A percentile compares a stretch with the other conserved stretches of the same genome.
These are phyloP conservation scores for Amylostereum chailletii DNA, from an alignment of 1,284 basidiomycete species.

Conservation along the genomic window DNA sequence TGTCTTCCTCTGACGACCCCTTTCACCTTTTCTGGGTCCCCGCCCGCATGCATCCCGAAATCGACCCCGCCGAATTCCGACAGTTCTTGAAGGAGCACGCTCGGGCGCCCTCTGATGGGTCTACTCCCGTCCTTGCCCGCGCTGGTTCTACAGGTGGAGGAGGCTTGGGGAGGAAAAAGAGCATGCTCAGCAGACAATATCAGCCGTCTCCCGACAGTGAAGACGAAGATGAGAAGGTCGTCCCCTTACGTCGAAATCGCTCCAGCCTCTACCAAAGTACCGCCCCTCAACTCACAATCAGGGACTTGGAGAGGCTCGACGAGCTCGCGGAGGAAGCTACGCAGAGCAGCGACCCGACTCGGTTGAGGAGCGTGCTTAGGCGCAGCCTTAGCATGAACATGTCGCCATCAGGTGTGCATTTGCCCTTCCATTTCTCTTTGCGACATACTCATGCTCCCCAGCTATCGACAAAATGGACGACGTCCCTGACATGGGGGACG, in stretches of 20 bases:
- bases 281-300: conserved; percentile 78
- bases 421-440: conserved; percentile 1
- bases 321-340: conserved; percentile 85
- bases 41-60: conserved; percentile 91
- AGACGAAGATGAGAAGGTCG: conserved; percentile 51
- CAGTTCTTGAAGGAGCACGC: conserved; percentile 94
- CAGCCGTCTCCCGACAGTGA: conserved; percentile 69
- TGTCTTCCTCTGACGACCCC: conserved; percentile 50
- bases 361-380: conserved; percentile 74
- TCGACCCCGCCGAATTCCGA: conserved; percentile 93
- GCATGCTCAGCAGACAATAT: conserved; percentile 88
- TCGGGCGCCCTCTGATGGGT: conserved; percentile 44
- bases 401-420: conserved; percentile 66
- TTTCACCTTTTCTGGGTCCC: conserved; percentile 97
- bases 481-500: conserved; percentile 59
- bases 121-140: conserved; percentile 24
- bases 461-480: conserved; percentile 62
- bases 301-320: conserved; percentile 88
- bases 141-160: conserved; percentile 32
- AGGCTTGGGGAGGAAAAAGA: conserved; percentile 68
- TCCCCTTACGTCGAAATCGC: conserved; percentile 62
- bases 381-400: conserved; percentile 86
- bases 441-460: conserved; percentile 20
- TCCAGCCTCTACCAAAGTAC: conserved; percentile 53
- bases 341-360: conserved; percentile 75